Conservation (phyloP, 805 yeast species). For the Myxozyma sirexii region DNA sequence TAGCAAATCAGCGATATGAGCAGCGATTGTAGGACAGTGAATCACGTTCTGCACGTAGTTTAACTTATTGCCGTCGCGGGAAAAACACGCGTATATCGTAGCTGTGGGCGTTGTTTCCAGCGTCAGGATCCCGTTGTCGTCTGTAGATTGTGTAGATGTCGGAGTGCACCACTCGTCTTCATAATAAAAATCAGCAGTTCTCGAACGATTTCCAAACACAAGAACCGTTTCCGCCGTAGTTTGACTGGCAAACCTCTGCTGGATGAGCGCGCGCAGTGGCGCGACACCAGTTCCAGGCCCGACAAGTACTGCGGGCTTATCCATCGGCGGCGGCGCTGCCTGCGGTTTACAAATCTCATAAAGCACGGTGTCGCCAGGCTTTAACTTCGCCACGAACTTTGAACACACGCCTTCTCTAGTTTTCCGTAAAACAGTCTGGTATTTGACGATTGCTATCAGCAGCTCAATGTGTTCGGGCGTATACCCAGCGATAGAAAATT, state of each 20-base stretch:
- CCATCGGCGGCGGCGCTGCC: slow-evolving; percentile 50
- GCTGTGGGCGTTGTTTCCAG: neutral
- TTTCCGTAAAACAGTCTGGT: slow-evolving; percentile 76
- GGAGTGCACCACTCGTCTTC: slow-evolving; percentile 55
- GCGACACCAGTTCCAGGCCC: slow-evolving; percentile 98
- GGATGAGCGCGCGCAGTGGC: slow-evolving; percentile 77
- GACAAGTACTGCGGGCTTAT: slow-evolving; percentile 65
- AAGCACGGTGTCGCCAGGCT: slow-evolving; percentile 53
- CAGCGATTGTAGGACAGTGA: neutral
- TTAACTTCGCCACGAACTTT: slow-evolving; percentile 62
- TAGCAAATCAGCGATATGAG: slow-evolving; percentile 55
- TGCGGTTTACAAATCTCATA: slow-evolving; percentile 47
- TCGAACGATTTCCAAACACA: slow-evolving; percentile 75
- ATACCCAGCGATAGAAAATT: slow-evolving; percentile 75
- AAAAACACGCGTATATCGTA: slow-evolving; percentile 40
- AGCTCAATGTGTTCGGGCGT: slow-evolving; percentile 54
- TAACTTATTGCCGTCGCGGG: slow-evolving; percentile 45
- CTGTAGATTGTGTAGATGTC: slow-evolving; percentile 44
- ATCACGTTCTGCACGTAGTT: slow-evolving; percentile 24
- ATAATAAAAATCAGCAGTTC: slow-evolving; percentile 69
- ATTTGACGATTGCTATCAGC: slow-evolving; percentile 82
- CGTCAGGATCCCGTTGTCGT: slow-evolving; percentile 34
- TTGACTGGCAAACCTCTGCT: slow-evolving; percentile 31
- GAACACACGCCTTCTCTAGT: slow-evolving; percentile 83
- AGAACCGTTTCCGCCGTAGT: slow-evolving; percentile 49